phyloP scores from a whole-genome alignment of 768 basidiomycete genomes.

The Chiua virens region DNA sequence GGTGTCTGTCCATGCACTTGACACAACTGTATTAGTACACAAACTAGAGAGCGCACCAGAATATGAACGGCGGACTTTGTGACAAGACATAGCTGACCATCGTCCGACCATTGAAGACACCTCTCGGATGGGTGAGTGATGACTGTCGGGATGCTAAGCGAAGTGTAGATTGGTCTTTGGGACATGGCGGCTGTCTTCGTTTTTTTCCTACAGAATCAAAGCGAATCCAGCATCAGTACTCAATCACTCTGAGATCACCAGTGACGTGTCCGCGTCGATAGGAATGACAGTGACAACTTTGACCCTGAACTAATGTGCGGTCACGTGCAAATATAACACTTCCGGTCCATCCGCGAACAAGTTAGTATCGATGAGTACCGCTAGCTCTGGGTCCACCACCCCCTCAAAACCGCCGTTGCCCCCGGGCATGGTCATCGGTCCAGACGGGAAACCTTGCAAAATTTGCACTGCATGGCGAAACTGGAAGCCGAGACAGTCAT shows the following conservation, averaged over 20 bases:
- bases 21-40: neutral
- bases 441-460: conserved; percentile 95
- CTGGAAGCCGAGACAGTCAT: conserved; percentile 51
- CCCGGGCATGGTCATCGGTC: conserved; percentile 85
- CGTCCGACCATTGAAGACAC: conserved; percentile 71
- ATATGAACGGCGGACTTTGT: conserved; percentile 69
- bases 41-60: conserved; percentile 45
- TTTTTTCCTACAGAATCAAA: neutral
- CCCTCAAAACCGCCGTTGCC: conserved; percentile 43
- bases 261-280: no score
- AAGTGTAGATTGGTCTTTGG: conserved; percentile 42
- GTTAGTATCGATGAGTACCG: conserved; percentile 9
- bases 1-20: conserved; percentile 54
- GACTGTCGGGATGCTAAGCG: conserved; percentile 58
- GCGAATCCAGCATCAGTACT: neutral
- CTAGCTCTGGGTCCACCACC: conserved; percentile 3
- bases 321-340: conserved; percentile 16
- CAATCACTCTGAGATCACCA: neutral
- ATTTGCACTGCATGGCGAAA: conserved; percentile 80
- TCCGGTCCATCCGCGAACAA: neutral
- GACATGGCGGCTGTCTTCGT: conserved; percentile 15
- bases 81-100: conserved; percentile 69
- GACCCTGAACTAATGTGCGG: neutral
- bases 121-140: conserved; percentile 56
- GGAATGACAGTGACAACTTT: no score